Percentiles rank a stretch among this genome's conserved stretches.
Conservation (phyloP, 2,329 filamentous ascomycete species). For the Coleophoma cylindrospora region DNA sequence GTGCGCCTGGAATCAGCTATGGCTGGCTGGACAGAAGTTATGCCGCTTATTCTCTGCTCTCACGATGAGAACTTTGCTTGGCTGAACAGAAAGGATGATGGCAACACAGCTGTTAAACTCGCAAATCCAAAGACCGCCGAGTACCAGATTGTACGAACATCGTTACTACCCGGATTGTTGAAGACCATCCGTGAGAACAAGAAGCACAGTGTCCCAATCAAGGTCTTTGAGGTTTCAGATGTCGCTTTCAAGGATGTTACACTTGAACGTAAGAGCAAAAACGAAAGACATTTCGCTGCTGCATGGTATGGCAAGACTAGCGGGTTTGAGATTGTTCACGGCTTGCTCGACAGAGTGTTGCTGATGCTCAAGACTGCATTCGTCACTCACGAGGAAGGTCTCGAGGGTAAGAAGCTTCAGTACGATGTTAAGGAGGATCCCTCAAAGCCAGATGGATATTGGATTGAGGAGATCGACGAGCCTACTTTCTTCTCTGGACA, state of each 20-base stretch:
- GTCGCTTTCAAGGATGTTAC: constrained; percentile 84
- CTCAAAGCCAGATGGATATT: constrained; percentile 70
- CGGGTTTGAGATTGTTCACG: constrained; percentile 94
- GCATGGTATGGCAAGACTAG: constrained; percentile 92
- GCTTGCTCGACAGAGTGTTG: constrained; percentile 86
- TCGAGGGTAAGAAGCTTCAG: constrained; percentile 43
- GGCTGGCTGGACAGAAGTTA: constrained; percentile 93
- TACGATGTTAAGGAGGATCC: constrained; percentile 49
- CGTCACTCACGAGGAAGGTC: constrained; percentile 68
- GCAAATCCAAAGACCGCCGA: constrained; percentile 91
- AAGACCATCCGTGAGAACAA: constrained; percentile 96
- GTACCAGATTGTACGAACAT: constrained; percentile 90
- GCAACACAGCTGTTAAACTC: constrained; percentile 74
- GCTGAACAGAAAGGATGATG: constrained; percentile 87
- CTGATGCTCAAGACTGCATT: constrained; percentile 85
- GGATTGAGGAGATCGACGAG: constrained; percentile 90
- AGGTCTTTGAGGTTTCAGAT: constrained; percentile 88
- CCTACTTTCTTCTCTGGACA: constrained; percentile 89
- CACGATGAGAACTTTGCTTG: constrained; percentile 98
- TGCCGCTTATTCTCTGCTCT: constrained; percentile 94
- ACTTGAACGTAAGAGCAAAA: constrained; percentile 80
- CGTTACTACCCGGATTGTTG: constrained; percentile 77
- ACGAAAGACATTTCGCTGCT: constrained; percentile 93
- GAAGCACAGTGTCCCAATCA: constrained; percentile 80
- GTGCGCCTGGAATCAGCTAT: constrained; percentile 84